Evolutionary conservation across 192 early-diverging fungal species (phyloP).

Genomic region (Gonapodya prolifera): DNA sequence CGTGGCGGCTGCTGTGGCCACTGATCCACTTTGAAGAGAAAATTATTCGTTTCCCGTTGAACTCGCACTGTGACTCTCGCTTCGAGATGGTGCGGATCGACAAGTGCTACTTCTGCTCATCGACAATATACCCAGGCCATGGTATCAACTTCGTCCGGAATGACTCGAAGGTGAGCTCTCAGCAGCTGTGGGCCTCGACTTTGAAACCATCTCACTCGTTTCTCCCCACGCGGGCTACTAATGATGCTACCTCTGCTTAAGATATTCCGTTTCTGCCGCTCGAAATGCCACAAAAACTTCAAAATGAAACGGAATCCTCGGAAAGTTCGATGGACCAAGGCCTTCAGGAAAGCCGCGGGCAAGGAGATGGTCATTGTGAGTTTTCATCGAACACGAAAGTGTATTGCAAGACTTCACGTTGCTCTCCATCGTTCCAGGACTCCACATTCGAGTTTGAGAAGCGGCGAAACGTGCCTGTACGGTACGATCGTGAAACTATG

Average conservation of each 20-base stretch:
- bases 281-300: conserved; percentile 99
- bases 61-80: too few species aligned
- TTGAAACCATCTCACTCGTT: too few species aligned
- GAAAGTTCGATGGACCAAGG: conserved; percentile 99
- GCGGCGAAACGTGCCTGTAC: conserved; percentile 91
- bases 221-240: too few species aligned
- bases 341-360: conserved; percentile 94
- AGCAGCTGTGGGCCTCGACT: not conserved
- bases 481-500: conserved; percentile 96
- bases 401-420: not conserved
- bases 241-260: too few species aligned
- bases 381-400: conserved; percentile 5
- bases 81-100: conserved; percentile 62
- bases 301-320: conserved; percentile 99
- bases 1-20: too few species aligned
- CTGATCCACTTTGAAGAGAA: too few species aligned
- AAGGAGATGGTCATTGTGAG: conserved; percentile 98
- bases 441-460: conserved; percentile 97
- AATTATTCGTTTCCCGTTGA: too few species aligned
- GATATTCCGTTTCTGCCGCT: conserved; percentile 90
- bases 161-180: conserved; percentile 71
- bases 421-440: conserved; percentile 40
- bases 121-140: conserved; percentile 92
- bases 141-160: conserved; percentile 98
- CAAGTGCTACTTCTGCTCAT: conserved; percentile 99